Percentiles rank a stretch among this genome's conserved stretches.
phyloP scores from a whole-genome alignment of 2,329 filamentous ascomycete species.

The Magnaporthales sp. region DNA sequence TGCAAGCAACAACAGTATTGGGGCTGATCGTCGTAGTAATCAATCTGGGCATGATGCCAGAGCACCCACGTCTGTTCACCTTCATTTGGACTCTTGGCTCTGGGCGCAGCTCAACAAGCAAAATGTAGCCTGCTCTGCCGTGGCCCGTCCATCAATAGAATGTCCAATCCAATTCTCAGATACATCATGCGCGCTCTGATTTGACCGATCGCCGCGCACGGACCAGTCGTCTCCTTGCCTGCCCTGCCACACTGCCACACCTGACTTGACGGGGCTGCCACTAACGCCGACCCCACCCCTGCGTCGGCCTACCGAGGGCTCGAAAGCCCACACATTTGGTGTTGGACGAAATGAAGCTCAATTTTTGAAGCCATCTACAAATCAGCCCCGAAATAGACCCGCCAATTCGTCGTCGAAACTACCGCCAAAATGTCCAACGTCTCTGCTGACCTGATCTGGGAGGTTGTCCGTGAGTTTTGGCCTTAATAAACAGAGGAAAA shows the following conservation, averaged over 20 bases:
- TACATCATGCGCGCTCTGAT: background rate
- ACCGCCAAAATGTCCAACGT: slow-evolving; percentile 61
- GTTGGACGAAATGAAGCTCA: slow-evolving; percentile 3
- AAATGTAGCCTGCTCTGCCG: background rate
- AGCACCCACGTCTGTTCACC: background rate
- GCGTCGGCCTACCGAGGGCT: slow-evolving; percentile 8
- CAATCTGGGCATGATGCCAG: background rate
- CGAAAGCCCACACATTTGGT: slow-evolving; percentile 27
- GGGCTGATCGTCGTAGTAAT: background rate
- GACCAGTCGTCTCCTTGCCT: background rate
- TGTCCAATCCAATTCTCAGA: background rate
- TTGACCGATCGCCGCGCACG: background rate
- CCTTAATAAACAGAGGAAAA: background rate
- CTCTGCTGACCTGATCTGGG: slow-evolving; percentile 89
- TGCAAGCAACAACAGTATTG: background rate
- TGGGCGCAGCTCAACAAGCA: background rate
- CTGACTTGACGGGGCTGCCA: background rate
- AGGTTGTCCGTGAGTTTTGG: slow-evolving; percentile 75
- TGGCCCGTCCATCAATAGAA: background rate
- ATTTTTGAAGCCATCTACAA: slow-evolving; percentile 1
- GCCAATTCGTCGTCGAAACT: slow-evolving; percentile 13
- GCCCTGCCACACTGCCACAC: background rate
- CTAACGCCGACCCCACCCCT: background rate
- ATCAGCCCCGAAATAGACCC: background rate
- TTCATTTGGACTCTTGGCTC: background rate